Conservation (phyloP, 2,329 filamentous ascomycete species). For the Phialemonium atrogriseum region DNA sequence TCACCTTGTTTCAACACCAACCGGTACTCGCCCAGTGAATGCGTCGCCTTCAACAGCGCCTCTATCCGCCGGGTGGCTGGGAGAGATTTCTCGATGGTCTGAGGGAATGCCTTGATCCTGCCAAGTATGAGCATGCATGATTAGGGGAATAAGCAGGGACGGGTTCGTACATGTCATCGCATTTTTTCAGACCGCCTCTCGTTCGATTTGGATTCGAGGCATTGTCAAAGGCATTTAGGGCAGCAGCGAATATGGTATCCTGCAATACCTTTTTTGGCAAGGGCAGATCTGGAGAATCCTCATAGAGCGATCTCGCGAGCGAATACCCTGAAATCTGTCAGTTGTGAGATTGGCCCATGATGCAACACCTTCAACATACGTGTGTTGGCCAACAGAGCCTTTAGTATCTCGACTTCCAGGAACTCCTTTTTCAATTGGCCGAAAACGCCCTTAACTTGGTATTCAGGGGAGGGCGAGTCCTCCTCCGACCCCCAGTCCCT, state of each 20-base stretch:
- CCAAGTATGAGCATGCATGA: slow-evolving; percentile 11
- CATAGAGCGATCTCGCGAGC: slow-evolving; percentile 55
- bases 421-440: slow-evolving; percentile 51
- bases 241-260: slow-evolving; percentile 52
- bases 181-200: slow-evolving; percentile 69
- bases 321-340: slow-evolving; percentile 41
- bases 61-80: slow-evolving; percentile 47
- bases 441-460: slow-evolving; percentile 40
- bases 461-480: slow-evolving; percentile 12
- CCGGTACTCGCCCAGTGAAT: slow-evolving; percentile 67
- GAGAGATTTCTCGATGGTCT: slow-evolving; percentile 43
- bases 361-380: slow-evolving; percentile 44
- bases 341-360: slow-evolving; percentile 3
- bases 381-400: slow-evolving; percentile 52
- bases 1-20: slow-evolving; percentile 72
- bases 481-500: slow-evolving; percentile 59
- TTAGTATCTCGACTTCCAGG: slow-evolving; percentile 65
- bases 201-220: slow-evolving; percentile 74
- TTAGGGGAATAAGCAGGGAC: too few relatives aligned
- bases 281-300: slow-evolving; percentile 38
- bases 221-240: slow-evolving; percentile 68
- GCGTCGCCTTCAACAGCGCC: slow-evolving; percentile 62
- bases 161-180: slow-evolving; percentile 58
- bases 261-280: slow-evolving; percentile 44
- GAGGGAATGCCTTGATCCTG: slow-evolving; percentile 57